Base-by-base conservation (phyloP, 352 stramenopile species). In the Phytophthora hibernalis region DNA sequence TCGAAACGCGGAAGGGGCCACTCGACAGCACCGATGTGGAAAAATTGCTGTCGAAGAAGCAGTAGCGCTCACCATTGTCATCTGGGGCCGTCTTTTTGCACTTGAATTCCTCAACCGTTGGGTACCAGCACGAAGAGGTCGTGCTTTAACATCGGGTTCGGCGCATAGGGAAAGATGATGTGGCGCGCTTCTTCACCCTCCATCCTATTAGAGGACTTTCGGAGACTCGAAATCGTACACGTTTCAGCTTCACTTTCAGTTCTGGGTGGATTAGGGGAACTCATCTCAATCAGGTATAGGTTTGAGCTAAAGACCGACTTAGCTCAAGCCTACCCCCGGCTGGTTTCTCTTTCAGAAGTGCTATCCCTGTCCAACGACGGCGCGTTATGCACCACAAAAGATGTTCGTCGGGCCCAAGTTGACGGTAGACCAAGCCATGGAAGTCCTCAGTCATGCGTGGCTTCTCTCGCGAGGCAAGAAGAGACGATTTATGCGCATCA, bases 1-100 rank as follows among this genome's bases (percentile, higher is more conserved):
- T 31, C 5, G 49, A 26, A 22, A 61, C 49, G 26, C 61, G 30
- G 10, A 49, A 54, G 16, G 18, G 38, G 10, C 38, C 48, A 60
- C 30, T 48, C 16, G 30, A 54, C 20, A 59, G 20, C 8, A 52
- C 11, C 10, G 26, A 54, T 13, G 18, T 13, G 12, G 57, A 52
- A 2, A 59, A 61, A 18, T 61, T n/a, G 18, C 43, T 50, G 37
- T 44, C 37, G 15, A 44, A 44, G 13, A 21, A 44, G 37, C 37
- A 44, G 37, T 44, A 44, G 37, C 13, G 5, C 6, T 44, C 37
- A 21, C 37, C 12, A 3, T 18, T 21, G 6, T 44, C 22, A 15
- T 15, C 13, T 21, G 37, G 37, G 8, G 16, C 22, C 37, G 37
- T n/a, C 37, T 44, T 44, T 21, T 44, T 21, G 37, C 9, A 44